Base-by-base conservation (phyloP, 768 basidiomycete genomes). In the Boletales sp. region DNA sequence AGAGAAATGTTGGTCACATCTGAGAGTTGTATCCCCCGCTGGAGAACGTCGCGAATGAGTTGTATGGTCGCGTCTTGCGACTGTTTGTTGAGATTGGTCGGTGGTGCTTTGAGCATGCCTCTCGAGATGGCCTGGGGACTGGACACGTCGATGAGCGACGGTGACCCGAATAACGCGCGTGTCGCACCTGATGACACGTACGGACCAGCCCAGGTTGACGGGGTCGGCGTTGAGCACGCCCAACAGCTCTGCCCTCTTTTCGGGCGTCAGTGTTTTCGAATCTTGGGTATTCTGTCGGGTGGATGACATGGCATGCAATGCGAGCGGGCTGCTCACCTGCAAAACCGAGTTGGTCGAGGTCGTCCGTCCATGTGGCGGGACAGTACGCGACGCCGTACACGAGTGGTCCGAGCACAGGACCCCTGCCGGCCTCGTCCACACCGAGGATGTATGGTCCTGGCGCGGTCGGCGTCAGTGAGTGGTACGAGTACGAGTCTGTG, bases 341-440 rank as follows among this genome's bases (percentile, higher is more conserved):
- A 68, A 99, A 98, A 0, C 95, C 96, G 4, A 98, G 75, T 12
- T 75, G 67, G 44, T 91, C 85, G 48, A 99, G 69, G 13, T 81
- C 67, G 3, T 86, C 81, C 55, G 83, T 75, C 70, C 90, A 97
- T 19, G 83, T 74, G 4, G 76, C 76, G 3, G 93, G 90, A 60
- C 95, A 98, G 62, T 92, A 97, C 0, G 96, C 94, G 21, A 95
- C 83, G 8, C 90, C 95, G 61, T 99, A 98, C 0, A 99, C 96
- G 52, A 98, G 80, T 0, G 96, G 96, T 2, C 94, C 95, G 0
- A 99, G 74, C 2, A 95, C 95, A 18, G 95, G 96, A 0, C 96
- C 96, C 48, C 96, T 78, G 0, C 96, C 96, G 0, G 96, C 96
- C 66, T 99, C 96, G 67, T 99, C 96, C n/a, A 99, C 94, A 19